Evolutionary conservation across 495 filamentous ascomycete genomes (phyloP).

Genomic region (Daldinia decipiens): DNA sequence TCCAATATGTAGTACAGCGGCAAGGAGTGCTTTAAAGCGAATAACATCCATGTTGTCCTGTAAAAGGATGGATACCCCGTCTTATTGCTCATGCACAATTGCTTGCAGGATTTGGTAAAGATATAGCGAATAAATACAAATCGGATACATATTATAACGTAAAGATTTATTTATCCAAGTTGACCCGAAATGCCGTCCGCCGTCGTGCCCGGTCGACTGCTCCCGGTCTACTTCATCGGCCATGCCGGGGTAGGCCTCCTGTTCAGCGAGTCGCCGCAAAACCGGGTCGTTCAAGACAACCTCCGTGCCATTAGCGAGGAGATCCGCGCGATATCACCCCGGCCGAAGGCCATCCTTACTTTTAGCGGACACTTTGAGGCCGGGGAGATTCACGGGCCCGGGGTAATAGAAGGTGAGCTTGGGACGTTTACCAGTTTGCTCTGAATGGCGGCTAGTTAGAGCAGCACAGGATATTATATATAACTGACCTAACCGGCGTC

Average conservation of each 20-base stretch:
- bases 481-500: background rate
- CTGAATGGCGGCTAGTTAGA: background rate
- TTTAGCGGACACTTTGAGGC: conserved; percentile 39
- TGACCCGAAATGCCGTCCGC: conserved; percentile 23
- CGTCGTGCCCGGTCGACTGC: conserved; percentile 11
- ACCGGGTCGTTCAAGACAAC: conserved; percentile 35
- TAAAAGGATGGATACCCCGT: conserved; percentile 15
- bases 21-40: conserved; percentile 20
- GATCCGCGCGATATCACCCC: conserved; percentile 31
- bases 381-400: conserved; percentile 35
- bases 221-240: conserved; percentile 39
- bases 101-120: conserved; percentile 9
- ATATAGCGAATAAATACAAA: background rate
- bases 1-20: conserved; percentile 21
- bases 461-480: background rate
- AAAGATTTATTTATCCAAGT: conserved; percentile 2
- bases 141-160: conserved; percentile 7
- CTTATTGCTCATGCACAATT: conserved; percentile 20
- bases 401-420: conserved; percentile 35
- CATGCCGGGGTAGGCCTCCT: conserved; percentile 34
- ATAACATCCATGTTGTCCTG: conserved; percentile 9
- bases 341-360: conserved; percentile 35
- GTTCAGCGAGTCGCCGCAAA: conserved; percentile 28
- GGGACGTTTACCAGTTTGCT: background rate
- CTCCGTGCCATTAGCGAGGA: conserved; percentile 31